A percentile compares a stretch with the other conserved stretches of the same genome.
Conservation (phyloP, 2,329 filamentous ascomycete genomes). For the Zasmidium cellare region DNA sequence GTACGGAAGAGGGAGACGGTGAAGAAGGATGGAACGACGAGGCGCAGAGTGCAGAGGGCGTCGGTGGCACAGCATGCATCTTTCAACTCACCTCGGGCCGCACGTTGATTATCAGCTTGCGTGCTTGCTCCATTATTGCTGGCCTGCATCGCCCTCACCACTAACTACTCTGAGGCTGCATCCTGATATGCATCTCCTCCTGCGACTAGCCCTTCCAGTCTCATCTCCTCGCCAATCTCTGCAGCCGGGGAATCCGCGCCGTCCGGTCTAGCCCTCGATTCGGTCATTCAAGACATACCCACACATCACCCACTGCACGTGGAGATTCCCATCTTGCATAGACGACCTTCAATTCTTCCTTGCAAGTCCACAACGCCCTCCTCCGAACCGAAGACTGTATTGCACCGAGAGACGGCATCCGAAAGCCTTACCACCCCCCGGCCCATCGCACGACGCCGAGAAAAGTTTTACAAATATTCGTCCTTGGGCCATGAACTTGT, state of each 20-base stretch:
- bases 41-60: too few species aligned
- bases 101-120: neutral
- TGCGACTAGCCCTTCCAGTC: neutral
- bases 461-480: too few species aligned
- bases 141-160: too few species aligned
- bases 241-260: neutral
- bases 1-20: neutral
- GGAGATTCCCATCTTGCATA: neutral
- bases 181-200: too few species aligned
- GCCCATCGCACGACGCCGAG: too few species aligned
- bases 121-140: neutral
- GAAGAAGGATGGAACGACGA: too few species aligned
- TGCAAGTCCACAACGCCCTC: neutral
- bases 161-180: too few species aligned
- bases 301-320: neutral
- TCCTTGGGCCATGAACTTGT: neutral
- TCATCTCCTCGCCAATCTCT: neutral
- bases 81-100: neutral
- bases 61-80: neutral
- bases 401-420: too few species aligned
- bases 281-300: neutral
- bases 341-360: neutral
- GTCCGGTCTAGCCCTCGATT: neutral
- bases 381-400: too few species aligned
- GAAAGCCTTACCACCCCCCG: too few species aligned